Evolutionary conservation across 768 basidiomycete genomes (phyloP), one percentile per base, ranked within the genome.

Genomic region (button mushroom (Agaricus bisporus)): DNA sequence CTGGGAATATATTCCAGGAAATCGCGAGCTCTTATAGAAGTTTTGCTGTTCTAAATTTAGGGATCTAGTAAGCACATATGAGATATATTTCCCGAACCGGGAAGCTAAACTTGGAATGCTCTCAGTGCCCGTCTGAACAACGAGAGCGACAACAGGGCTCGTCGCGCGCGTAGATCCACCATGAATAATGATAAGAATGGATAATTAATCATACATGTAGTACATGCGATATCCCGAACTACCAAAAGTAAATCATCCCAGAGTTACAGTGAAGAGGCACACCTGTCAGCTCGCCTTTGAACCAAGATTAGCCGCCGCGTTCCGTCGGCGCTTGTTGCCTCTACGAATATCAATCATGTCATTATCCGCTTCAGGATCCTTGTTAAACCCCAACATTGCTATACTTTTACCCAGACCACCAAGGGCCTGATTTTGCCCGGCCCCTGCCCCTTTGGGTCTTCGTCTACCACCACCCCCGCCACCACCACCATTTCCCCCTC

Each of bases 391-490:
- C 36, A 91, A 67, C 61, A 79, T 73, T 5, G 65, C 66, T 54
- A 88, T 64, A 58, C 85, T 88, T 75, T 90, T 91, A 1, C 88
- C 90, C 26, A 90, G 70, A 3, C 83, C 86, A 4, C 86, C 86
- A 12, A 82, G 63, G 2, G 79, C 73, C 68, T 85, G 73, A 60
- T 78, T 74, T 50, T 75, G 75, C 49, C 86, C 80, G 7, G 74
- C 80, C 36, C 73, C 80, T 41, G 73, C 75, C 0, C 77, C 79
- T 60, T 82, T 84, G 5, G 73, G 72, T 56, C 80, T 73, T 52
- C 81, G 63, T 46, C 80, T 67, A 20, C 72, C 74, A 10, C 73
- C 69, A 14, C 66, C 70, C 3, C 64, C 65, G 18, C 46, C 32
- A 36, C 38, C 38, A 6, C 38, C 38, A 7, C 60, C 66, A 5